phyloP scores from a whole-genome alignment of 2,329 filamentous ascomycete genomes.

The Aspergillus chevalieri region DNA sequence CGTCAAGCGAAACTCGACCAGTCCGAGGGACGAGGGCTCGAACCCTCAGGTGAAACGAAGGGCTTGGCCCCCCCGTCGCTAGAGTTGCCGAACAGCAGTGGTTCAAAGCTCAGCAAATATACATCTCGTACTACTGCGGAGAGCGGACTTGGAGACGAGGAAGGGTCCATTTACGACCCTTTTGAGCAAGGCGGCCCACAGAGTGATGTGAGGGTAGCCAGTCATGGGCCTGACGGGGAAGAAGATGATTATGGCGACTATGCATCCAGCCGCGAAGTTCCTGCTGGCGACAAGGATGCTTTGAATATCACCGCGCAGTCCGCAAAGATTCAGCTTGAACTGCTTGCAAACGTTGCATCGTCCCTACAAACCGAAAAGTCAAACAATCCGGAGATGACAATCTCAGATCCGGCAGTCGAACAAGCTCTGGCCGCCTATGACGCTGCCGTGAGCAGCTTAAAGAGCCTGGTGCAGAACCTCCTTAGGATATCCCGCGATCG shows the following conservation, averaged over 20 bases:
- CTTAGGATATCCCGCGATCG: constrained; percentile 89
- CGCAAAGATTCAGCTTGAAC: constrained; percentile 83
- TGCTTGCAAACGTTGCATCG: constrained; percentile 77
- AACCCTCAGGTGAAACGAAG: constrained; percentile 39
- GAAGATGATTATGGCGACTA: constrained; percentile 76
- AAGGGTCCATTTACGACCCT: constrained; percentile 46
- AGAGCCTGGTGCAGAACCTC: constrained; percentile 75
- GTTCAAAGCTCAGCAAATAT: constrained; percentile 45
- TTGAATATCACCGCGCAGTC: constrained; percentile 97
- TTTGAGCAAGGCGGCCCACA: constrained; percentile 52
- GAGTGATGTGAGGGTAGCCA: constrained; percentile 45
- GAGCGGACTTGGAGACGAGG: constrained; percentile 48
- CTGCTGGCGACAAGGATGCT: constrained; percentile 76
- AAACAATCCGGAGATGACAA: constrained; percentile 61
- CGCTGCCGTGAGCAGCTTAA: constrained; percentile 79
- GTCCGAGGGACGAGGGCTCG: constrained; percentile 46
- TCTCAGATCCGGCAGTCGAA: constrained; percentile 70
- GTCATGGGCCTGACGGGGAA: constrained; percentile 54
- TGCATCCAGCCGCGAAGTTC: constrained; percentile 68
- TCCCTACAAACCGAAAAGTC: constrained; percentile 67
- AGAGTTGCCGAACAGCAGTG: constrained; percentile 30
- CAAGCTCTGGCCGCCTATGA: constrained; percentile 83
- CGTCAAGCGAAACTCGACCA: constrained; percentile 76
- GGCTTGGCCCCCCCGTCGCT: constrained; percentile 32
- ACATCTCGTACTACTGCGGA: constrained; percentile 44